Base-by-base conservation (phyloP, 805 yeast genomes). In the Candida pseudoglaebosa region DNA sequence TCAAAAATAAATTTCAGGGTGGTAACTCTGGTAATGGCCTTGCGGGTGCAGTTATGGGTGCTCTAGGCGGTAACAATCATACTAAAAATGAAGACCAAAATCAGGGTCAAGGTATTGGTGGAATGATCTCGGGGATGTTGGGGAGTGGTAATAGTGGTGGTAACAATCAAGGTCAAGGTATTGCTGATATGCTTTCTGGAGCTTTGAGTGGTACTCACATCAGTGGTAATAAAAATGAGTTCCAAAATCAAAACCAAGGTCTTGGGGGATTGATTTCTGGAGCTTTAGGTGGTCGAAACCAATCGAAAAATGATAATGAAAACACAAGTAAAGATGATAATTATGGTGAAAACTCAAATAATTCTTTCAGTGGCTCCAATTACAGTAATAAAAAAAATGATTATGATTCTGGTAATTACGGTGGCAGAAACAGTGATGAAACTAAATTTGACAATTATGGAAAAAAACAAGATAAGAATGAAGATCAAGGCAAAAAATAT, bases 201-300 rank as follows among this genome's bases (percentile, higher is more conserved):
- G 26, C 12, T 8, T 22, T 22, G 26, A 12, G 26, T 12, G 26
- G 26, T 12, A 12, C 10, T 12, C 8, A 22, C 26, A 22, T 8
- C 26, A 22, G 26, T 12, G 26, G 26, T 12, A 22, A 22, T 12
- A 22, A 22, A 8, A 22, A 22, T n/a, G n/a, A n/a, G n/a, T n/a
- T n/a, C 26, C 26, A 22, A 8, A 22, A 22, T 12, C 26, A 22
- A 22, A 22, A 22, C 26, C 15, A 28, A 28, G 33, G 33, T 10
- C 7, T 30, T 17, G 19, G 33, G 5, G 33, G 19, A 5, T 13
- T 30, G 33, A 15, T 30, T 12, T 30, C 33, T 15, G 21, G 19
- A 6, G 33, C 21, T 30, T 30, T 30, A 30, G 33, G 33, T 16
- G 33, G 33, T 15, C 8, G 33, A 13, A 14, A 13, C 26, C 24